Evolutionary conservation across 1,284 basidiomycete genomes (phyloP).

Genomic region (Ceratobasidium sp.): DNA sequence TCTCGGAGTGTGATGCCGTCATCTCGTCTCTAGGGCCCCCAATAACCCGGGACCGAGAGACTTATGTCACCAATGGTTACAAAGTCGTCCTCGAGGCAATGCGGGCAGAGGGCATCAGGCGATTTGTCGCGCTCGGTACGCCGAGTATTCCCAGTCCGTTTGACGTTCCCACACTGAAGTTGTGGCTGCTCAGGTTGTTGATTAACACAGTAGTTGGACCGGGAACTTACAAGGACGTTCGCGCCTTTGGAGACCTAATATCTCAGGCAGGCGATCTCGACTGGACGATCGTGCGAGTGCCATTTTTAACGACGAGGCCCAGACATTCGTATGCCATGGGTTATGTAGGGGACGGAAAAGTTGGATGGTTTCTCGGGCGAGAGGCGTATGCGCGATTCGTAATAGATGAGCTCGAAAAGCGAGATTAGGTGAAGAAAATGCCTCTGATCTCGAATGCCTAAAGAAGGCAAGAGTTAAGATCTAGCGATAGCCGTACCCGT

Average conservation of each 20-base stretch:
- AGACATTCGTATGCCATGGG: background rate
- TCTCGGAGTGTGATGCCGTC: slow-evolving; percentile 4
- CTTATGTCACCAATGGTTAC: background rate
- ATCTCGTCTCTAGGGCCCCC: background rate
- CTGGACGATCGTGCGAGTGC: background rate
- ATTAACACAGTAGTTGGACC: background rate
- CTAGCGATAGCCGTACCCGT: too few species aligned
- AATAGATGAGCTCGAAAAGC: slow-evolving; percentile 6
- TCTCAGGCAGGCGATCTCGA: background rate
- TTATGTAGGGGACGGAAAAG: slow-evolving; percentile 12
- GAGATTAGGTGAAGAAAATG: slow-evolving; percentile 3
- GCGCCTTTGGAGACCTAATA: background rate
- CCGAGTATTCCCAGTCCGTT: background rate
- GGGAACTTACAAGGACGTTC: background rate
- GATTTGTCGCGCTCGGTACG: background rate
- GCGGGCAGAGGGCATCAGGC: slow-evolving; percentile 3
- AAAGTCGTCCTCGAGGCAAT: background rate
- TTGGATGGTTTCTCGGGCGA: background rate
- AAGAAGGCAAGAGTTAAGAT: background rate
- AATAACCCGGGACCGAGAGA: background rate
- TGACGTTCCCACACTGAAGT: background rate
- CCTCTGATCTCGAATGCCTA: slow-evolving; percentile 4
- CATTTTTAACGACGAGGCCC: background rate
- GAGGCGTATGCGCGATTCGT: slow-evolving; percentile 11
- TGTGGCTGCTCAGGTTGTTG: background rate